Percentiles rank a stretch among this genome's conserved stretches.
Evolutionary conservation across 345 rosid species (phyloP).

Genomic region (Eucalyptus pauciflora): DNA sequence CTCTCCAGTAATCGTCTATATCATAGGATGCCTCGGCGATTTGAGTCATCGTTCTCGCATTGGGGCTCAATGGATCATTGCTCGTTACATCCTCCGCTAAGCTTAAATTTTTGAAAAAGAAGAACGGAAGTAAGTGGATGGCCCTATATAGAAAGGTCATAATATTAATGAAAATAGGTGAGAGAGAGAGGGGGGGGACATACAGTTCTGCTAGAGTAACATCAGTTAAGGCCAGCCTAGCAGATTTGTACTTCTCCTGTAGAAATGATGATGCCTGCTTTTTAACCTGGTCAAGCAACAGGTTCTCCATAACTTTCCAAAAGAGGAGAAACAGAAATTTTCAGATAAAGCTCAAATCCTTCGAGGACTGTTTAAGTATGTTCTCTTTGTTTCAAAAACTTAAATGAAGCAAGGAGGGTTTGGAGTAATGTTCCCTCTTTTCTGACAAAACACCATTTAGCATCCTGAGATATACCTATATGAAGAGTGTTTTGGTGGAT

Average conservation of each 20-base stretch:
- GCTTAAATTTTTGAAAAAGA: not conserved
- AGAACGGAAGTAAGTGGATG: not conserved
- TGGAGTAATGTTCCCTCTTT: not conserved
- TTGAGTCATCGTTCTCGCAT: constrained; percentile 48
- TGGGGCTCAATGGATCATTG: constrained; percentile 31
- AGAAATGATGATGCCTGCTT: constrained; percentile 44
- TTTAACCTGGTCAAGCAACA: constrained; percentile 36
- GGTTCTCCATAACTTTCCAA: constrained; percentile 20
- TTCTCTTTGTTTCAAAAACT: not conserved
- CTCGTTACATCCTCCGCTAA: constrained; percentile 53
- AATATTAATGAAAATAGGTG: not conserved
- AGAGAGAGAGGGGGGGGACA: not conserved
- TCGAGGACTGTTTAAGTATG: not conserved
- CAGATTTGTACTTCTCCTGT: constrained; percentile 52
- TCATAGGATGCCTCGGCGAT: constrained; percentile 42
- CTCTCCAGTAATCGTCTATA: constrained; percentile 50
- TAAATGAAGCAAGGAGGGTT: not conserved
- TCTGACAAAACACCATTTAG: not conserved
- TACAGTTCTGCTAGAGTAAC: constrained; percentile 46
- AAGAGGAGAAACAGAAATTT: not conserved
- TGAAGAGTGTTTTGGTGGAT: not conserved
- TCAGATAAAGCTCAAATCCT: not conserved
- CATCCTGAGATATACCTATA: not conserved
- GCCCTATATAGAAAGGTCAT: not conserved
- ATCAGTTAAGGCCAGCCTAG: constrained; percentile 48